phyloP scores from a whole-genome alignment of 2,329 filamentous ascomycete genomes.

The Eutypella sp. region DNA sequence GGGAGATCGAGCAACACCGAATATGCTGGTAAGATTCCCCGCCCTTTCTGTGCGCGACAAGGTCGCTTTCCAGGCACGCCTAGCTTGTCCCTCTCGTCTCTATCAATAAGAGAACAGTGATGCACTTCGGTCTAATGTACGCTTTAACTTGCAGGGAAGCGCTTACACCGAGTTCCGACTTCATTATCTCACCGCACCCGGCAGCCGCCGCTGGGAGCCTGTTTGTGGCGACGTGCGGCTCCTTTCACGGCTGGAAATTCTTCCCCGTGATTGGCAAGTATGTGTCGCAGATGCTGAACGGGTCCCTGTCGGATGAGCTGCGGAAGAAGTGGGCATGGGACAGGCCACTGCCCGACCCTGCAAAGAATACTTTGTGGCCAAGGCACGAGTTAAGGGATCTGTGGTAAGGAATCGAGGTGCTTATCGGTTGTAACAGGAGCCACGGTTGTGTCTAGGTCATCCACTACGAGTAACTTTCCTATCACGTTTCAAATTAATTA shows the following conservation, averaged over 20 bases:
- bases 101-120: no score
- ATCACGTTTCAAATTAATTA: no score
- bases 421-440: no score
- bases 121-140: no score
- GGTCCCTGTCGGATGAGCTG: constrained; percentile 35
- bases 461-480: no score
- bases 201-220: constrained; percentile 45
- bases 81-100: no score
- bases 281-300: constrained; percentile 47
- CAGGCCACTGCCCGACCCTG: constrained; percentile 49
- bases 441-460: no score
- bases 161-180: constrained; percentile 56
- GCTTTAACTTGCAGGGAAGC: constrained; percentile 55
- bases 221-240: constrained; percentile 59
- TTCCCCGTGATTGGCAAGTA: constrained; percentile 60
- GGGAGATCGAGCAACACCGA: constrained; percentile 57
- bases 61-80: no score
- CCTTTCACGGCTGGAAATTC: constrained; percentile 66
- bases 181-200: constrained; percentile 57
- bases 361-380: constrained; percentile 40
- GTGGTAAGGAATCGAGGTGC: not conserved
- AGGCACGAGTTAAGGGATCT: constrained; percentile 55
- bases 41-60: no score
- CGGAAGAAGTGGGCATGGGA: constrained; percentile 51
- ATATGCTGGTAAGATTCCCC: constrained; percentile 62